phyloP scores from a whole-genome alignment of 2,329 filamentous ascomycete species.

The Alternaria sp. region DNA sequence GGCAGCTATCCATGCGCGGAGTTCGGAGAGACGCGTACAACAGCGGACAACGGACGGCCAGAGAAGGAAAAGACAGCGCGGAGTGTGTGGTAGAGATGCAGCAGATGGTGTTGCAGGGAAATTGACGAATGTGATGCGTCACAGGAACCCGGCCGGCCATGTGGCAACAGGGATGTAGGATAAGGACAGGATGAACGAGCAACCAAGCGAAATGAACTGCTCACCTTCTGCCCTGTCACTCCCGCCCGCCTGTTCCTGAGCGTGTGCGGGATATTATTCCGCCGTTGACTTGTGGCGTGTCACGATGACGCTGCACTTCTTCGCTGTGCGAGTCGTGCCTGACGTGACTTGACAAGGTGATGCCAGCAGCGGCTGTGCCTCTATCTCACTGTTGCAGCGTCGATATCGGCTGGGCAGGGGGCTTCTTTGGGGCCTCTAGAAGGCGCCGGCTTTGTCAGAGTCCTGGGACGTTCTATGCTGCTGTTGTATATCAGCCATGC shows the following conservation, averaged over 20 bases:
- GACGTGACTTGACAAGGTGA: conserved; percentile 4
- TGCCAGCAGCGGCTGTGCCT: conserved; percentile 1
- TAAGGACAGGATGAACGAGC: conserved; percentile 18
- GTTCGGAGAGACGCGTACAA: conserved; percentile 4
- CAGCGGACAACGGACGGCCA: conserved; percentile 8
- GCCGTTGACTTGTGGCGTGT: conserved; percentile 5
- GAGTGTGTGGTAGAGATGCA: conserved; percentile 22
- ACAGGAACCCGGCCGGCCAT: conserved; percentile 36
- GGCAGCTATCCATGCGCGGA: conserved; percentile 12
- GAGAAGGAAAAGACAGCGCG: conserved; percentile 4
- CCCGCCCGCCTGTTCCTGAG: conserved; percentile 18
- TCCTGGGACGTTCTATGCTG: conserved; percentile 19
- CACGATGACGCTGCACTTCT: conserved; percentile 7
- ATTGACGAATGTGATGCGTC: conserved; percentile 37
- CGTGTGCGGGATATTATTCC: conserved; percentile 4
- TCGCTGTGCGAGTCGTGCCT: neutral
- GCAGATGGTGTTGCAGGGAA: conserved; percentile 41
- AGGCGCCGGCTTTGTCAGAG: conserved; percentile 19
- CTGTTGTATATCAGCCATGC: conserved; percentile 43
- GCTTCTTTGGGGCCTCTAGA: conserved; percentile 23
- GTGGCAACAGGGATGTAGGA: conserved; percentile 41
- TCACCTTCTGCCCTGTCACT: conserved; percentile 39
- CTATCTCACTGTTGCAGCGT: conserved; percentile 12
- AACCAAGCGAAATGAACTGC: conserved; percentile 41
- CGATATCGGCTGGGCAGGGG: conserved; percentile 9